Percentiles rank a stretch among this genome's conserved stretches.
Evolutionary conservation across 1,284 basidiomycete species (phyloP).

Genomic region (Ustilago hordei): DNA sequence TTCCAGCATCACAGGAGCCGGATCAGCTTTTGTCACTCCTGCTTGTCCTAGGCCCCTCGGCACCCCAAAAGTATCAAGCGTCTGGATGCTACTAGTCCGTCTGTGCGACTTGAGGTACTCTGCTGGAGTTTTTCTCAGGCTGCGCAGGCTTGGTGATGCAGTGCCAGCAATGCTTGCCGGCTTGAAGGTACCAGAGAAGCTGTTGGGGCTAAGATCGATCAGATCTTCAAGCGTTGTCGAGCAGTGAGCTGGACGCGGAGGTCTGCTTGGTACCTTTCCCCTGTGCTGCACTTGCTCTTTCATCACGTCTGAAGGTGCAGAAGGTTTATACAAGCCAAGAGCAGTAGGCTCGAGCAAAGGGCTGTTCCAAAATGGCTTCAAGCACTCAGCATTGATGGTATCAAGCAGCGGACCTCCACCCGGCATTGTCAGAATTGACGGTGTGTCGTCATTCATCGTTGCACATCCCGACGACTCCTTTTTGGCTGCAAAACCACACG

Average conservation of each 20-base stretch:
- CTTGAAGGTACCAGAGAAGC: not conserved
- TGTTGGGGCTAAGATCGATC: not conserved
- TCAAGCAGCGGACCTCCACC: constrained; percentile 18
- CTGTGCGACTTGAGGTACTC: constrained; percentile 15
- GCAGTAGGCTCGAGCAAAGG: not conserved
- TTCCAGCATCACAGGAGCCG: not conserved
- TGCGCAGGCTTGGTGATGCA: not conserved
- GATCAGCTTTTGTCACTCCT: not conserved
- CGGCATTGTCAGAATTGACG: constrained; percentile 11
- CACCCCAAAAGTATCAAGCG: not conserved
- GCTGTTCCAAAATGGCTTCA: not conserved
- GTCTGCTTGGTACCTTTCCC: not conserved
- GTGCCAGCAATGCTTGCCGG: not conserved
- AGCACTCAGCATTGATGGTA: not conserved
- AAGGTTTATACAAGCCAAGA: not conserved
- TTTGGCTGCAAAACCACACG: not conserved
- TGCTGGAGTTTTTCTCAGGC: constrained; percentile 15
- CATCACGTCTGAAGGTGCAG: not conserved
- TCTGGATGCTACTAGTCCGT: not conserved
- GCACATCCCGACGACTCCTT: not conserved
- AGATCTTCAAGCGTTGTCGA: constrained; percentile 15
- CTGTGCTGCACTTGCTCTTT: not conserved
- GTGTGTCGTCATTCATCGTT: not conserved
- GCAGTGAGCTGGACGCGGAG: constrained; percentile 23
- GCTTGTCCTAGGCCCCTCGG: not conserved